These are phyloP conservation scores for Mesembryanthemum crystallinum DNA, from an alignment of 148 eudicot genomes.

Conservation along the genomic window DNA sequence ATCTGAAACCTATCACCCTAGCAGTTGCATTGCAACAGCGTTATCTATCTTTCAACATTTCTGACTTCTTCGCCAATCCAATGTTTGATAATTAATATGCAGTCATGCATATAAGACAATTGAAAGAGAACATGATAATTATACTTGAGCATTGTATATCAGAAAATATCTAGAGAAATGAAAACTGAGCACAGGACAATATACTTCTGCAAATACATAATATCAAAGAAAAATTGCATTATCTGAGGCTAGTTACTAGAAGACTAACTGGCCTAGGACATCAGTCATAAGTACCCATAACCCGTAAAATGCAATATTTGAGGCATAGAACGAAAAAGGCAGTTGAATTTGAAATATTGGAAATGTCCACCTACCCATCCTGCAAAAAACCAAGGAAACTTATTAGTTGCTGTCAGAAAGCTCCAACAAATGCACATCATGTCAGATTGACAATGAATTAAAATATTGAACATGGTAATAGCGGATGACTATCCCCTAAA, in stretches of 20 bases:
- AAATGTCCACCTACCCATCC: conserved; percentile 84
- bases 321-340: conserved; percentile 4
- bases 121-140: neutral
- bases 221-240: neutral
- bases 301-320: conserved; percentile 1
- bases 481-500: neutral
- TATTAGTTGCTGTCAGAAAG: conserved; percentile 11
- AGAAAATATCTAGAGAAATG: conserved; percentile 1
- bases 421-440: neutral
- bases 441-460: neutral
- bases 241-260: neutral
- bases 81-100: neutral
- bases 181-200: neutral
- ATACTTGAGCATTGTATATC: neutral
- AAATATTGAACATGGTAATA: neutral
- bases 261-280: neutral
- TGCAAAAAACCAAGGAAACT: conserved; percentile 43
- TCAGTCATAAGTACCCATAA: neutral
- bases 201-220: neutral
- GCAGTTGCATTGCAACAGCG: neutral
- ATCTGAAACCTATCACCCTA: neutral
- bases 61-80: neutral
- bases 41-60: neutral
- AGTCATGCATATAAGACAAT: neutral
- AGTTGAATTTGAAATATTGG: conserved; percentile 3